Percentiles rank a stretch among this genome's conserved stretches.
These are phyloP conservation scores for Rhodocollybia butyracea DNA, from an alignment of 768 basidiomycete species.

Conservation along the genomic window DNA sequence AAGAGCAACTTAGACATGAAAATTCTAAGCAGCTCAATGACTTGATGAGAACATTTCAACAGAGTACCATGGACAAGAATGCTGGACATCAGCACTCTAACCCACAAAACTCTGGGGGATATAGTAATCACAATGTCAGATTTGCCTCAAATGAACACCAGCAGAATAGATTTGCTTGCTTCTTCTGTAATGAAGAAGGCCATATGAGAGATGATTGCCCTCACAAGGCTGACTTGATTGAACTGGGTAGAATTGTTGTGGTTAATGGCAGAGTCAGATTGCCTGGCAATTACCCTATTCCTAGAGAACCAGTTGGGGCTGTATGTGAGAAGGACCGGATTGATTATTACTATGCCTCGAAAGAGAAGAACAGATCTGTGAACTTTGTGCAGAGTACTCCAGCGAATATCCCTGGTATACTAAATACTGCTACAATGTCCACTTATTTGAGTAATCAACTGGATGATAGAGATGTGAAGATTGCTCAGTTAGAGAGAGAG, in stretches of 20 bases:
- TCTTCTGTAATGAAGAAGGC: background rate
- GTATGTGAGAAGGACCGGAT: background rate
- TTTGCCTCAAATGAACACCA: background rate
- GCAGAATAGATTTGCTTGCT: background rate
- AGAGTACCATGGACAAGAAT: background rate
- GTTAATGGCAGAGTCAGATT: background rate
- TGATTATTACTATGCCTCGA: background rate
- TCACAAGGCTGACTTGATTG: background rate
- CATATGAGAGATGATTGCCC: background rate
- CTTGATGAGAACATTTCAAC: background rate
- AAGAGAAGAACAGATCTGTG: background rate
- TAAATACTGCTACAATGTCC: background rate
- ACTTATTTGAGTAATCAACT: background rate
- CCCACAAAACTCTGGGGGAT: background rate
- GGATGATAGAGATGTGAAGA: background rate
- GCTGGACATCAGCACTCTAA: background rate
- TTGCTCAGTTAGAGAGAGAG: background rate
- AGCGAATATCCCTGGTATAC: background rate
- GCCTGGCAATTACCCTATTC: background rate
- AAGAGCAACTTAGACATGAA: background rate
- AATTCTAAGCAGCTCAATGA: background rate
- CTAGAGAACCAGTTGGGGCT: conserved; percentile 4
- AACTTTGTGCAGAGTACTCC: background rate
- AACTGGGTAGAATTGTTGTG: background rate
- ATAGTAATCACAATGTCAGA: background rate